Percentiles rank a stretch among this genome's conserved stretches.
Conservation (phyloP, 805 yeast species). For the Metschnikowia colocasiae region DNA sequence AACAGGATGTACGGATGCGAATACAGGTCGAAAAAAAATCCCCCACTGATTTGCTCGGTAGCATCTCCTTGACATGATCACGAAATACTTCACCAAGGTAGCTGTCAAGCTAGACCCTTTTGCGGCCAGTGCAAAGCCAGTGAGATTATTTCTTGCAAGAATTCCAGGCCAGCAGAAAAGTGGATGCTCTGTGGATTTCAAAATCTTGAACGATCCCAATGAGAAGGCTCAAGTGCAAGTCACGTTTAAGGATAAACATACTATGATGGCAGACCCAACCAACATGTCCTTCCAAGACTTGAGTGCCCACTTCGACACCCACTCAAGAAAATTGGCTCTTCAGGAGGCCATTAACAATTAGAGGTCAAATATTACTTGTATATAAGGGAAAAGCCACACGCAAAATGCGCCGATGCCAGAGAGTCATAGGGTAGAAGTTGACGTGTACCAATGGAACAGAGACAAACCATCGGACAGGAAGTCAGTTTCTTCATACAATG, state of each 20-base stretch:
- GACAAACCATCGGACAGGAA: neutral
- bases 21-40: neutral
- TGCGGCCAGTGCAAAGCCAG: slow-evolving; percentile 63
- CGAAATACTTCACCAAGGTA: slow-evolving; percentile 81
- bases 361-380: slow-evolving; percentile 1
- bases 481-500: neutral
- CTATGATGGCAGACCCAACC: slow-evolving; percentile 64
- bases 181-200: slow-evolving; percentile 55
- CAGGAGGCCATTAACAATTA: slow-evolving; percentile 58
- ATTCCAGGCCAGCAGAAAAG: slow-evolving; percentile 73
- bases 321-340: slow-evolving; percentile 73
- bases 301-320: slow-evolving; percentile 66
- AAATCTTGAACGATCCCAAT: slow-evolving; percentile 45
- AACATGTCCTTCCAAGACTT: slow-evolving; percentile 56
- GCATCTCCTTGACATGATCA: slow-evolving; percentile 56
- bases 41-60: neutral
- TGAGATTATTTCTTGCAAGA: slow-evolving; percentile 73
- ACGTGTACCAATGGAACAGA: neutral
- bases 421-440: neutral
- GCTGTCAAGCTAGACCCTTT: slow-evolving; percentile 77
- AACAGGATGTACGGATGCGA: slow-evolving; percentile 2
- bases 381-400: neutral
- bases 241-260: slow-evolving; percentile 73
- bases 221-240: slow-evolving; percentile 66
- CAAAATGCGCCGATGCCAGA: neutral